These are phyloP conservation scores for Alternaria conjuncta DNA, from an alignment of 2,329 filamentous ascomycete species.

Conservation along the genomic window DNA sequence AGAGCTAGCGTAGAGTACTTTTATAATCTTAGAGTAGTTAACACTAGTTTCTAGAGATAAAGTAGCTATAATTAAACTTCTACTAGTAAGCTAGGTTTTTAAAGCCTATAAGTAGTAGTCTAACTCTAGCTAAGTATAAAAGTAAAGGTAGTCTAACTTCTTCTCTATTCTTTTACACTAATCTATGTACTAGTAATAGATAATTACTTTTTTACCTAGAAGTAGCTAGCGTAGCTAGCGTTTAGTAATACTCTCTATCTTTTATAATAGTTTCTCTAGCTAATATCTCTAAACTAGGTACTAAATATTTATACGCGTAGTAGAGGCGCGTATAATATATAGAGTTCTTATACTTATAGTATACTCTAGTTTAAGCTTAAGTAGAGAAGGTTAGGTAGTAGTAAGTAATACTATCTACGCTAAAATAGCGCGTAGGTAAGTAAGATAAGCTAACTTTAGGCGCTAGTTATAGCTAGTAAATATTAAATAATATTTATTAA, in stretches of 20 bases:
- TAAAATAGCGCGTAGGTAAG: slow-evolving; percentile 14
- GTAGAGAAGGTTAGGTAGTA: background rate
- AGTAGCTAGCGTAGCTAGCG: background rate
- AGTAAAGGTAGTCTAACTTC: slow-evolving; percentile 14
- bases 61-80: slow-evolving; percentile 25
- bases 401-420: slow-evolving; percentile 17
- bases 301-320: too few species aligned
- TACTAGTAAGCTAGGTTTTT: too few species aligned
- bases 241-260: too few species aligned
- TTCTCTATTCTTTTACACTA: slow-evolving; percentile 13
- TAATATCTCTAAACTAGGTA: too few species aligned
- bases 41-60: slow-evolving; percentile 22
- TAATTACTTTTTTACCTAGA: slow-evolving; percentile 18
- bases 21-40: slow-evolving; percentile 22
- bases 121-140: slow-evolving; percentile 6
- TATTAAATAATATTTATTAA: slow-evolving; percentile 25
- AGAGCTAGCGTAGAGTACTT: too few species aligned
- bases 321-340: too few species aligned
- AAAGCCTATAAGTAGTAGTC: too few species aligned
- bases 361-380: too few species aligned
- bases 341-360: too few species aligned
- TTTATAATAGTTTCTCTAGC: too few species aligned
- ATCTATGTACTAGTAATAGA: slow-evolving; percentile 19
- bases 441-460: slow-evolving; percentile 13
- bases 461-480: slow-evolving; percentile 19